Base-by-base conservation (phyloP, 2,329 filamentous ascomycete species). In the Ophiosphaerella narmari region DNA sequence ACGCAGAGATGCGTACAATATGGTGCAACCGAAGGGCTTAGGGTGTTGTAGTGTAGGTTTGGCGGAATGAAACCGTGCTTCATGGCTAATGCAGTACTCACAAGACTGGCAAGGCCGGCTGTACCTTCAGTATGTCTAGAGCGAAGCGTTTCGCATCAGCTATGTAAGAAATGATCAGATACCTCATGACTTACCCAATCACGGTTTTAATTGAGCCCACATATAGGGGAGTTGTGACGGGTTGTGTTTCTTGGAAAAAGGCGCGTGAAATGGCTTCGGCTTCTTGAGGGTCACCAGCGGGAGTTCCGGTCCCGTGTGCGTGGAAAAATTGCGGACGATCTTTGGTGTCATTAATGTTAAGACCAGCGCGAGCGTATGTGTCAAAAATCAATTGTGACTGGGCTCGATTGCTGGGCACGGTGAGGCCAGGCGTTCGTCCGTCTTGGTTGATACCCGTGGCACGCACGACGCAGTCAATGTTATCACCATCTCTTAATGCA, bases 241-340 rank as follows among this genome's bases (percentile, higher is more conserved):
- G 29, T 14, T 14, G 31, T 2, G n/a, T 9, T 8, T 29, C 26
- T 29, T 29, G 26, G 11, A 29, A 29, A 35, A 64, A 53, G n/a
- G 48, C 49, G 3, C 14, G 24, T 3, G 37, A 38, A 2, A 59
- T 41, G 12, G 51, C 61, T 2, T 39, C 46, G 1, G 52, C 57
- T 39, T 70, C 66, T 7, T 51, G 41, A 1, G 60, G 50, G 26
- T 66, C 63, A 3, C 83, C 82, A 1, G 78, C 81, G 34, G 77
- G 76, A 1, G 83, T 86, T 3, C 83, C 83, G 0, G 83, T 86
- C 7, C 83, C 83, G 48, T 77, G 74, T 0, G 65, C 66, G 46
- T 77, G 73, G 9, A 75, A 56, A 35, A n/a, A 52, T 33, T 42
- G 43, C 52, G 50, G 37, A 62, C 56, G 67, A 74, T 8, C 43